Evolutionary conservation across 805 yeast genomes (phyloP), one percentile per base, ranked within the genome.

Genomic region (Zygosaccharomyces rouxii): DNA sequence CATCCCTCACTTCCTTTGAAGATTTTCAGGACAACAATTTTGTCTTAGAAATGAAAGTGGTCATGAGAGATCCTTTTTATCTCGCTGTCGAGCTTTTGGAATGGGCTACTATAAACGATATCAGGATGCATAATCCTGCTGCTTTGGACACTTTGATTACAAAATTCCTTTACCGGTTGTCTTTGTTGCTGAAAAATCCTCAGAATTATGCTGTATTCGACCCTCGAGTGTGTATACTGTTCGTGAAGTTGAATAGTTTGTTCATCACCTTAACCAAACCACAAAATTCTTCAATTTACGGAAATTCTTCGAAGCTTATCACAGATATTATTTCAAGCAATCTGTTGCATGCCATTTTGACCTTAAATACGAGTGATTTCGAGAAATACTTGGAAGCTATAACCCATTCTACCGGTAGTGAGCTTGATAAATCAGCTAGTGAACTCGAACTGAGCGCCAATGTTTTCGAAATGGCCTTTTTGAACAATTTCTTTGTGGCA

Each of bases 41-140:
- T 10, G 41, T 39, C 29, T 33, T 35, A 9, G 42, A 45, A 21
- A 30, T 28, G 16, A 30, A 25, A 18, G 37, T 47, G 14, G 26
- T 47, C 2, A 42, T 47, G 49, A 80, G 81, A 0, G 82, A 80
- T 5, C 70, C 80, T 18, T 55, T 67, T 30, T 59, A 59, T 42
- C 49, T 71, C 22, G 56, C 67, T 1, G 47, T 79, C 5, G 63
- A 65, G 57, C 43, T 64, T 7, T 52, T 69, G 10, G 73, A 70
- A 39, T 68, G 71, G 71, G 55, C 62, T n/a, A 68, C 66, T 0
- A 43, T 66, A 11, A 60, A 70, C 51, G 73, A 70, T 39, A 65
- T 67, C 29, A 54, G 53, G 18, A 55, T 52, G 0, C 78, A 77
- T 1, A 73, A 76, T 45, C 66, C 62, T 16, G 42, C 55, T 5